Percentiles rank a stretch among this genome's conserved stretches.
Conservation (phyloP, 1,139 yeast species). For the Scheffersomyces quercinus region DNA sequence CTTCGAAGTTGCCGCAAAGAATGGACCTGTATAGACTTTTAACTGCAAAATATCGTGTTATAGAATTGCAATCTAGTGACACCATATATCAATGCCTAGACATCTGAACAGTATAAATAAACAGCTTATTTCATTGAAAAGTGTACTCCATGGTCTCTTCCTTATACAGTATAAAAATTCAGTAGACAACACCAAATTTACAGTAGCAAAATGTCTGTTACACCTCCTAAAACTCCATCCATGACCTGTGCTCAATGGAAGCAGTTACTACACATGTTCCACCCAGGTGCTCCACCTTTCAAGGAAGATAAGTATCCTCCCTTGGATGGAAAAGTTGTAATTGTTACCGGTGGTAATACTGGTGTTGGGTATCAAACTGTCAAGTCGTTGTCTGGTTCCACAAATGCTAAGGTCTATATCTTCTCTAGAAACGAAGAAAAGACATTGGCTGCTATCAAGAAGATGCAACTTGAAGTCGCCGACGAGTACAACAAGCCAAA, state of each 20-base stretch:
- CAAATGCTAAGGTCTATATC: constrained; percentile 45
- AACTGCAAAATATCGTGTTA: too few species aligned
- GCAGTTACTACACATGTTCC: not conserved
- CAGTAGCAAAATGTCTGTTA: not conserved
- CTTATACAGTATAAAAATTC: not conserved
- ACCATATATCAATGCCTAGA: too few species aligned
- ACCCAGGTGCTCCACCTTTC: not conserved
- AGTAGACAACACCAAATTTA: not conserved
- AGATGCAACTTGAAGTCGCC: constrained; percentile 23
- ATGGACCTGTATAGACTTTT: too few species aligned
- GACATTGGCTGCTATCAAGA: constrained; percentile 31
- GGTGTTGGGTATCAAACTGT: constrained; percentile 49
- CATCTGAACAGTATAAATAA: too few species aligned
- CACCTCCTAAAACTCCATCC: not conserved
- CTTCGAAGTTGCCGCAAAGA: too few species aligned
- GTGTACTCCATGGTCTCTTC: too few species aligned
- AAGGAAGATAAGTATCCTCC: constrained; percentile 37
- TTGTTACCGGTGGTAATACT: constrained; percentile 49
- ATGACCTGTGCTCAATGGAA: not conserved
- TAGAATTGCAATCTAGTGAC: too few species aligned
- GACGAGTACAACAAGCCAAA: constrained; percentile 6
- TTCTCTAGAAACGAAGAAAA: constrained; percentile 38
- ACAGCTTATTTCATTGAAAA: too few species aligned
- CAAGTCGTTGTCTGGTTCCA: constrained; percentile 33
- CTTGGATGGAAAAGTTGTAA: constrained; percentile 36